A percentile compares a stretch with the other conserved stretches of the same genome.
Conservation (phyloP, 2,329 filamentous ascomycete species). For the Pyricularia sp. region DNA sequence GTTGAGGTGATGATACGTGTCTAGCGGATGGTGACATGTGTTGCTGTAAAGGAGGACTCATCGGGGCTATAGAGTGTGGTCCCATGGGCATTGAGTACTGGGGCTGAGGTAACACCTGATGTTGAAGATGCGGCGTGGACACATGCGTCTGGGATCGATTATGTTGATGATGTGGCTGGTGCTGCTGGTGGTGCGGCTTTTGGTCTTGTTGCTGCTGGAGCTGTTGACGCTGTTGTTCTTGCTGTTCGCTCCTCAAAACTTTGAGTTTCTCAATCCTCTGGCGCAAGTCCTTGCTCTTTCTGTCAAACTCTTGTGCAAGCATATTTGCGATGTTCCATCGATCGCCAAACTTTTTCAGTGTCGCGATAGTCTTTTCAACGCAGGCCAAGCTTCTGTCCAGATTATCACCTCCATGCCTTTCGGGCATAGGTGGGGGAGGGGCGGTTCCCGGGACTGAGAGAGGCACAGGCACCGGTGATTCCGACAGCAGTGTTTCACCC, state of each 20-base stretch:
- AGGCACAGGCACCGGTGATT: slow-evolving; percentile 28
- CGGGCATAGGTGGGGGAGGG: slow-evolving; percentile 36
- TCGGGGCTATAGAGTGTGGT: neutral
- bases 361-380: slow-evolving; percentile 39
- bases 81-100: neutral
- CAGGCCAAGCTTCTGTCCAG: slow-evolving; percentile 42
- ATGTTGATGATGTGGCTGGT: slow-evolving; percentile 1
- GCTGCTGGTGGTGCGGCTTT: slow-evolving; percentile 14
- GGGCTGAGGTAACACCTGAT: neutral
- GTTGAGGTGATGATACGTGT: neutral
- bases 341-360: slow-evolving; percentile 42
- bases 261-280: slow-evolving; percentile 27
- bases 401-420: slow-evolving; percentile 29
- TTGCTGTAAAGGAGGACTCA: neutral
- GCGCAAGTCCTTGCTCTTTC: slow-evolving; percentile 30
- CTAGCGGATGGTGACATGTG: neutral
- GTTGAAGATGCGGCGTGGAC: neutral
- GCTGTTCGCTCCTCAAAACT: slow-evolving; percentile 14
- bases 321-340: slow-evolving; percentile 44
- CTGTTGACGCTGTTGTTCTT: slow-evolving; percentile 7
- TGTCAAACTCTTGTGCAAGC: slow-evolving; percentile 40
- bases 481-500: slow-evolving; percentile 40
- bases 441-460: slow-evolving; percentile 30
- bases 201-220: slow-evolving; percentile 17
- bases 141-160: neutral